Evolutionary conservation across 2,329 filamentous ascomycete species (phyloP).

Genomic region (Claviceps lovelessii): DNA sequence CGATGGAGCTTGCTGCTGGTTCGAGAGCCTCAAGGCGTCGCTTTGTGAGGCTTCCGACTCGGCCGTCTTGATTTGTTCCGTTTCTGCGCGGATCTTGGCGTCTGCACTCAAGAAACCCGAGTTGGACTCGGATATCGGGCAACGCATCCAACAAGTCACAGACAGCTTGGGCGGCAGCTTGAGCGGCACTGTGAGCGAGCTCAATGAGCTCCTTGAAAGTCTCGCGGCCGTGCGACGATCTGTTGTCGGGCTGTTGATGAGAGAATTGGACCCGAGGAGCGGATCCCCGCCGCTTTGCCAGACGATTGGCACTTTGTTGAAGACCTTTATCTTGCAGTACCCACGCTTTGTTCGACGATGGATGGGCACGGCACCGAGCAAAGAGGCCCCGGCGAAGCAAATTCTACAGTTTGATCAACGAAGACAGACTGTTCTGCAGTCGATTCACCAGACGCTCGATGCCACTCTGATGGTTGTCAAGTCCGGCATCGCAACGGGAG

Average conservation of each 20-base stretch:
- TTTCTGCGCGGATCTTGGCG: conserved; percentile 40
- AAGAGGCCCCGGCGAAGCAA: conserved; percentile 39
- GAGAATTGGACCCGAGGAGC: conserved; percentile 10
- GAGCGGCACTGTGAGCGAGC: conserved; percentile 42
- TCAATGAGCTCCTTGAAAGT: conserved; percentile 46
- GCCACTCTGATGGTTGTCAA: conserved; percentile 44
- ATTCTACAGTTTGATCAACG: conserved; percentile 47
- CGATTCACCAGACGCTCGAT: conserved; percentile 44
- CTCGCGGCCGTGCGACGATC: conserved; percentile 41
- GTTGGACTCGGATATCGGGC: conserved; percentile 22
- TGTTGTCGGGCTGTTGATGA: conserved; percentile 33
- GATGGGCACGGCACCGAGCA: conserved; percentile 42
- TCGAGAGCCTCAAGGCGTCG: conserved; percentile 28
- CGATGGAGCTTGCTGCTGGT: conserved; percentile 42
- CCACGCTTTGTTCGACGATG: conserved; percentile 47
- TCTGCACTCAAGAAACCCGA: conserved; percentile 34
- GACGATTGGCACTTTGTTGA: conserved; percentile 27
- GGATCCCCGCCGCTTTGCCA: conserved; percentile 5
- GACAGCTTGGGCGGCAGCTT: conserved; percentile 43
- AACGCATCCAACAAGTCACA: conserved; percentile 33
- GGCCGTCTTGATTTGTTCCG: conserved; percentile 34
- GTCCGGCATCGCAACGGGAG: conserved; percentile 31
- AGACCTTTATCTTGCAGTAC: conserved; percentile 41
- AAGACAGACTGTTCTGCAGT: conserved; percentile 35
- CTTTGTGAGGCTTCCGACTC: conserved; percentile 28